Evolutionary conservation across 768 basidiomycete genomes (phyloP), one percentile per base, ranked within the genome.

Genomic region (Amyloporia xantha): DNA sequence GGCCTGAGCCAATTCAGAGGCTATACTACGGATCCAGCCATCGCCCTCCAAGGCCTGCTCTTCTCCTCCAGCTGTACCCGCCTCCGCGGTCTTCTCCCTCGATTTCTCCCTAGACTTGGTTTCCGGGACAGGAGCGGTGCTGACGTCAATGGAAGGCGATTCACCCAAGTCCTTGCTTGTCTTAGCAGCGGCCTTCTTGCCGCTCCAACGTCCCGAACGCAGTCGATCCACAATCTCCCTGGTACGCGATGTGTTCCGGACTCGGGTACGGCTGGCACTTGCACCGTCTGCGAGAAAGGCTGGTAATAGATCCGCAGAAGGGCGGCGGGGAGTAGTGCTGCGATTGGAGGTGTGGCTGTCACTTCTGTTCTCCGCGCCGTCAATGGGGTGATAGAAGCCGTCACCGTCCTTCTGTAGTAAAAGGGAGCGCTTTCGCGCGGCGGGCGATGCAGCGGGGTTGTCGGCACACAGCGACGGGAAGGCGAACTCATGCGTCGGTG

Each of bases 161-260:
- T 47, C 37, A n/a, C 5, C 21, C 12, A 33, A 2, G 19, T 30
- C 26, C 41, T 47, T 15, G 25, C 41, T 41, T 35, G 37, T 23
- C 28, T 41, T 35, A 46, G 19, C 20, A n/a, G 25, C 45, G 27
- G 38, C 37, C 44, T 49, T 41, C 51, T 54, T 56, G 23, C 37
- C 48, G 41, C 47, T 56, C 33, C 55, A 43, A 10, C 61, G 59
- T 19, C 58, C 55, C 2, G 57, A 76, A 46, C 78, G 72, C 35
- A 82, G 60, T 28, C 71, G 70, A 53, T 82, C 80, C 25, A 82
- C 76, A 36, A 82, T 76, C 53, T 77, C 74, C 11, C 81, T 71
- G 17, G 81, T 82, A 57, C 74, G 75, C 19, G 80, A 82, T 26
- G 69, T 59, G 19, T 77, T 69, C 10, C 67, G 64, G 38, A 69